Conservation (phyloP, 768 basidiomycete genomes). For the Suillus sp. region DNA sequence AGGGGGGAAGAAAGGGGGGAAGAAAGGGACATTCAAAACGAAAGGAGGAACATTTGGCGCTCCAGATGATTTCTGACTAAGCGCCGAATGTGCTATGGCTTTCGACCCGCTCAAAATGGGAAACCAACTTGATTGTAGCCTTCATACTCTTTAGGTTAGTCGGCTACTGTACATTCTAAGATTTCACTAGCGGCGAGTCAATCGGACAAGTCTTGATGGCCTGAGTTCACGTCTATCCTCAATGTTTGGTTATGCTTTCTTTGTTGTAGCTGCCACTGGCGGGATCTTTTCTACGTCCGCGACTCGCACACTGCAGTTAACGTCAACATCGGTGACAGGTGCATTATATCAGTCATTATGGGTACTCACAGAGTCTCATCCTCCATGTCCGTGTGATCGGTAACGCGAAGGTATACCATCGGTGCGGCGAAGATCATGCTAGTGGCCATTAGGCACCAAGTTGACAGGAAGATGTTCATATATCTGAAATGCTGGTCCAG, state of each 20-base stretch:
- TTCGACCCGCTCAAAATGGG: not conserved
- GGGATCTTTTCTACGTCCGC: not conserved
- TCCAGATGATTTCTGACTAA: constrained; percentile 29
- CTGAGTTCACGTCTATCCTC: not conserved
- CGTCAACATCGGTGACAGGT: not conserved
- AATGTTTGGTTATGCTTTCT: not conserved
- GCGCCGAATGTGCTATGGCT: not conserved
- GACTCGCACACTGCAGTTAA: not conserved
- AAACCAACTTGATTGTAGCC: not conserved
- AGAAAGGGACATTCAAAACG: constrained; percentile 31
- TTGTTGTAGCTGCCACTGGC: not conserved
- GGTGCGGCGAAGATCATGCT: constrained; percentile 64
- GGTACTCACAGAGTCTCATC: constrained; percentile 54
- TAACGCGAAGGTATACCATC: constrained; percentile 68
- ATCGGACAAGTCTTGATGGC: not conserved
- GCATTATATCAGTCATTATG: not conserved
- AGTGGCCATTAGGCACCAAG: constrained; percentile 62
- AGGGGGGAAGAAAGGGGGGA: constrained; percentile 28
- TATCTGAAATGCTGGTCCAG: constrained; percentile 35
- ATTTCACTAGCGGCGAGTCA: not conserved
- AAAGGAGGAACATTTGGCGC: constrained; percentile 37
- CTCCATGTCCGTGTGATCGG: constrained; percentile 50
- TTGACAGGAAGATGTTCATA: constrained; percentile 69
- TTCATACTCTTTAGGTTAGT: not conserved
- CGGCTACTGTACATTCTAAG: not conserved